Conservation (phyloP, 2,329 filamentous ascomycete genomes). For the Colletotrichum filicis region DNA sequence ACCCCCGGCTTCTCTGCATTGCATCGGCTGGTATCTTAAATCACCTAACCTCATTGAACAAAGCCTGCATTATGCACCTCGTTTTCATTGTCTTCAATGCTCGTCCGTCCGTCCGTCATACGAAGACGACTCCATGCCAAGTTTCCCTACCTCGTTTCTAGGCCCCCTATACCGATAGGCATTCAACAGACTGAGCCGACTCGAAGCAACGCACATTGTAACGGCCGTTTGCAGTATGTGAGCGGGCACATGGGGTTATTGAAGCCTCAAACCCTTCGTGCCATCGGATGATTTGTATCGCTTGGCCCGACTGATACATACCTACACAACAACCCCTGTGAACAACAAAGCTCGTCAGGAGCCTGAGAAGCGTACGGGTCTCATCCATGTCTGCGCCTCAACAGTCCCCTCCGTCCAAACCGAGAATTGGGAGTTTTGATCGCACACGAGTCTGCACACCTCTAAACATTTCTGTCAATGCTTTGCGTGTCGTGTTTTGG, state of each 20-base stretch:
- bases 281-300: not conserved
- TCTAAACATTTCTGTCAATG: not conserved
- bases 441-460: not conserved
- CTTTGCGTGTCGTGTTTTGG: not conserved
- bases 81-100: not conserved
- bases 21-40: not conserved
- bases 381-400: not conserved
- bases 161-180: not conserved
- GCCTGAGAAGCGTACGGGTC: not conserved
- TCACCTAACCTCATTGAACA: not conserved
- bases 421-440: conserved; percentile 5
- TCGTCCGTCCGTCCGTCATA: not conserved
- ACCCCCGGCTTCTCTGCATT: not conserved
- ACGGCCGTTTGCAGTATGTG: not conserved
- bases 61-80: not conserved
- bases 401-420: not conserved
- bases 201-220: not conserved
- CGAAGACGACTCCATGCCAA: not conserved
- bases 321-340: not conserved
- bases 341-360: not conserved
- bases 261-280: not conserved
- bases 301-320: not conserved
- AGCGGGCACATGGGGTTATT: not conserved
- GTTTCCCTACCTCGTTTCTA: not conserved
- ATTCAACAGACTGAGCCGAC: not conserved